These are phyloP conservation scores for Aphanomyces stellatus DNA, from an alignment of 352 stramenopile genomes.

Conservation along the genomic window DNA sequence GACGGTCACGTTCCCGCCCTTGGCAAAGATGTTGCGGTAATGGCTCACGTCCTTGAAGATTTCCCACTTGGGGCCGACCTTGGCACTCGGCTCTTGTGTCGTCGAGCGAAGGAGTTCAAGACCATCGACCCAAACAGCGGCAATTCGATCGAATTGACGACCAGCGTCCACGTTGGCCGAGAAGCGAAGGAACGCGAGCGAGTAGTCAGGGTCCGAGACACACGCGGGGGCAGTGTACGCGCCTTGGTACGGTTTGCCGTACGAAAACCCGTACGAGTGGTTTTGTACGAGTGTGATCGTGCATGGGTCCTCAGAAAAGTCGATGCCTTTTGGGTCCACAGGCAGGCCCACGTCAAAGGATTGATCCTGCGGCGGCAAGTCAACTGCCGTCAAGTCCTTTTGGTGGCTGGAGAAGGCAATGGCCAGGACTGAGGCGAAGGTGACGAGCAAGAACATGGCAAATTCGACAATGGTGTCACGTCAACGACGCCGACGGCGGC, in stretches of 20 bases:
- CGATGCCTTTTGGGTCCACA: constrained; percentile 34
- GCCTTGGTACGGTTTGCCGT: constrained; percentile 39
- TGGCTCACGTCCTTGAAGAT: constrained; percentile 58
- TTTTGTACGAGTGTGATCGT: constrained; percentile 33
- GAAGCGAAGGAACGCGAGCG: constrained; percentile 52
- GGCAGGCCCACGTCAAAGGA: constrained; percentile 34
- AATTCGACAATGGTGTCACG: too few relatives aligned
- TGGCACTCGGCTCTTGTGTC: constrained; percentile 40
- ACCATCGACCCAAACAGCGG: constrained; percentile 56
- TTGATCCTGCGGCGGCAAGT: not conserved
- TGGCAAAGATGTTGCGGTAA: constrained; percentile 41
- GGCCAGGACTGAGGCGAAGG: too few relatives aligned
- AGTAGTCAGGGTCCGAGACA: constrained; percentile 28
- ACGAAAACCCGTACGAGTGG: constrained; percentile 51
- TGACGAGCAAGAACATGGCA: too few relatives aligned
- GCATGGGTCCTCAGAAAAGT: constrained; percentile 28
- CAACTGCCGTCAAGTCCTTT: too few relatives aligned
- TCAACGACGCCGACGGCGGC: too few relatives aligned
- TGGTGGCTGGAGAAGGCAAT: too few relatives aligned
- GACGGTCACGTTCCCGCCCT: constrained; percentile 44
- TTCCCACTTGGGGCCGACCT: constrained; percentile 31
- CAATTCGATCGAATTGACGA: constrained; percentile 65
- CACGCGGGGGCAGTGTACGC: constrained; percentile 36
- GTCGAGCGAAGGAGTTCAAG: constrained; percentile 53
- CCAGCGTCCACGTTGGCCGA: constrained; percentile 31